Evolutionary conservation across 495 filamentous ascomycete species (phyloP).

Genomic region (Aspergillus nanangensis): DNA sequence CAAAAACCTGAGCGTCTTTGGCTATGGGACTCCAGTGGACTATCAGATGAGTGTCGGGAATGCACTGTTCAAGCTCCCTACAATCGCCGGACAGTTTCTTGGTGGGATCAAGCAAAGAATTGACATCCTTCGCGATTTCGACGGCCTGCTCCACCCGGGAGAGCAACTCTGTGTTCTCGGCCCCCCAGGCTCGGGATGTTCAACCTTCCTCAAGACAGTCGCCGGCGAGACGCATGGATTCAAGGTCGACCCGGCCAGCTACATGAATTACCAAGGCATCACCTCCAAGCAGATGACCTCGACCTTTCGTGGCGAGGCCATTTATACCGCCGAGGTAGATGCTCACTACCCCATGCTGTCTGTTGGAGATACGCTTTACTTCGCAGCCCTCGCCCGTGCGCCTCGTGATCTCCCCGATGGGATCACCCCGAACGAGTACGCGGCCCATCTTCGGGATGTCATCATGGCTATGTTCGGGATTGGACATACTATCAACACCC

Average conservation of each 20-base stretch:
- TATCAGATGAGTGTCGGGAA: conserved; percentile 76
- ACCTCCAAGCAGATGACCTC: conserved; percentile 60
- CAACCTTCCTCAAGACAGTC: conserved; percentile 68
- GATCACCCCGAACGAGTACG: conserved; percentile 37
- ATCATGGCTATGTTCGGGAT: conserved; percentile 63
- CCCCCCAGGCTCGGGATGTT: conserved; percentile 64
- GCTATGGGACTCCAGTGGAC: conserved; percentile 67
- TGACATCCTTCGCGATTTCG: conserved; percentile 65
- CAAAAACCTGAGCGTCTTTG: conserved; percentile 56
- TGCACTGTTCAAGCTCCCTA: conserved; percentile 50
- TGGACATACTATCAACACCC: conserved; percentile 67
- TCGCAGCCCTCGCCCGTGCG: conserved; percentile 48
- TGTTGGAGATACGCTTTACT: conserved; percentile 59
- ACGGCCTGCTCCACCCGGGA: conserved; percentile 66
- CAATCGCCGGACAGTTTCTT: conserved; percentile 29
- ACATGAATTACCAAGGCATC: conserved; percentile 70
- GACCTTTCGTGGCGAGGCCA: conserved; percentile 61
- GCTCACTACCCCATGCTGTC: conserved; percentile 60
- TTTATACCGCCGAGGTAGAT: conserved; percentile 62
- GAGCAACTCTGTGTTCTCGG: conserved; percentile 82
- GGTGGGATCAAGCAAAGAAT: conserved; percentile 48
- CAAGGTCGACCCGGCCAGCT: conserved; percentile 50
- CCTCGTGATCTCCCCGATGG: conserved; percentile 39
- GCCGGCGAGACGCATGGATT: conserved; percentile 68
- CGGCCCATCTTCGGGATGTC: conserved; percentile 44